Conservation (phyloP, 306 rosid genomes). For the Quercus ilex region DNA sequence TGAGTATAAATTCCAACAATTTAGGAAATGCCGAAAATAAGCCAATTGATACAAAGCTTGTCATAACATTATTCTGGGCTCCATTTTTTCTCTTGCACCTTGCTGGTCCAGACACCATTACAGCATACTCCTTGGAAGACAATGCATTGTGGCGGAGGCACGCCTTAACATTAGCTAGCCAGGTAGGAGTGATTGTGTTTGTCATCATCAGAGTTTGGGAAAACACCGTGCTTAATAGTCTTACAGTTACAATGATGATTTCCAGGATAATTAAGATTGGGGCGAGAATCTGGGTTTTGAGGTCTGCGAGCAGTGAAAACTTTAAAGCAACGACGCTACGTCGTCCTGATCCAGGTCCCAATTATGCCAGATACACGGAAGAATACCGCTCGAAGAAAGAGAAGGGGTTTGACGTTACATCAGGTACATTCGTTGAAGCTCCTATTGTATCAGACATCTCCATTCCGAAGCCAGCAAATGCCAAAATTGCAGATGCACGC, state of each 20-base stretch:
- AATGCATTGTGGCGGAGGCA: conserved; percentile 17
- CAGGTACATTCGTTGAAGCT: neutral
- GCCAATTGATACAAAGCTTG: neutral
- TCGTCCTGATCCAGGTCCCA: conserved; percentile 13
- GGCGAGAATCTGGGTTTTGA: conserved; percentile 17
- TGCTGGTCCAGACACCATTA: conserved; percentile 25
- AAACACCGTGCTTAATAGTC: neutral
- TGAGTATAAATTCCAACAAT: neutral
- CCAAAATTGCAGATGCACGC: neutral
- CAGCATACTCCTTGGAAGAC: conserved; percentile 22
- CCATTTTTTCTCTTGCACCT: conserved; percentile 27
- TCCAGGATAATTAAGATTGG: conserved; percentile 6
- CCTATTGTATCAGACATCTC: too few species aligned
- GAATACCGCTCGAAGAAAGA: neutral
- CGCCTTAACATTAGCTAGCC: neutral
- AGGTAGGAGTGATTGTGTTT: neutral
- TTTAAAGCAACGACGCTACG: conserved; percentile 8
- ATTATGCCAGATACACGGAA: conserved; percentile 1
- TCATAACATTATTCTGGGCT: conserved; percentile 10
- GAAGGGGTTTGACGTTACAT: neutral
- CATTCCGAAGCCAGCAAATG: too few species aligned
- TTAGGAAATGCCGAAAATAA: neutral
- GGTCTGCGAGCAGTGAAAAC: conserved; percentile 13
- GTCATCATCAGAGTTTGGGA: neutral
- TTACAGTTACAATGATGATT: neutral